These are phyloP conservation scores for Cryphonectria radicalis DNA, from an alignment of 2,329 filamentous ascomycete genomes.

Conservation along the genomic window DNA sequence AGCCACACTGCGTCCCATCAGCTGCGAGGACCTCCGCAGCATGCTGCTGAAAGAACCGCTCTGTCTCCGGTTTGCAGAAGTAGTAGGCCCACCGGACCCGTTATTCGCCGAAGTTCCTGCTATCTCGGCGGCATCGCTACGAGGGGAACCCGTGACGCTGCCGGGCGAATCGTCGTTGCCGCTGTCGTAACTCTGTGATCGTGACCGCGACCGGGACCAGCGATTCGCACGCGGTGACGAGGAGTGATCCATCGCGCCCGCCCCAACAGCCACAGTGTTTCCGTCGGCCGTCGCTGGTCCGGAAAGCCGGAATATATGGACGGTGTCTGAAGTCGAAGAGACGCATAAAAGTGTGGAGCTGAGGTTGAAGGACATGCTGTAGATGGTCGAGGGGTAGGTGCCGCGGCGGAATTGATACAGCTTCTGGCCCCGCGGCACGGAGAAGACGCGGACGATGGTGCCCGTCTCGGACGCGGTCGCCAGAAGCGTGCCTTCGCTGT, in stretches of 20 bases:
- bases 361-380: constrained; percentile 98
- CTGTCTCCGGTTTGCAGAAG: constrained; percentile 48
- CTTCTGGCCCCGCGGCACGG: constrained; percentile 87
- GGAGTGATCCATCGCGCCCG: constrained; percentile 31
- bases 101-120: constrained; percentile 34
- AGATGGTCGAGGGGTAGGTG: constrained; percentile 93
- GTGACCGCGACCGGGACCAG: constrained; percentile 56
- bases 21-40: constrained; percentile 91
- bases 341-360: constrained; percentile 92
- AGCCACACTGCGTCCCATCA: constrained; percentile 86
- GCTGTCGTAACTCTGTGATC: constrained; percentile 59
- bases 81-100: constrained; percentile 34
- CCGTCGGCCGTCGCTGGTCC: constrained; percentile 49
- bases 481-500: constrained; percentile 87
- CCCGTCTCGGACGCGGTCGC: constrained; percentile 97
- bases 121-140: constrained; percentile 52
- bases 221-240: constrained; percentile 52
- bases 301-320: constrained; percentile 87
- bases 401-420: constrained; percentile 95
- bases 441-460: constrained; percentile 96
- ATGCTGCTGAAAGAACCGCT: constrained; percentile 88
- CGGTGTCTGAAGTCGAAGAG: constrained; percentile 93
- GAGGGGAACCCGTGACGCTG: constrained; percentile 49
- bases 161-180: constrained; percentile 57
- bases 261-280: constrained; percentile 38